Percentiles rank a stretch among this genome's conserved stretches.
Conservation (phyloP, 78 protist genomes). For the Capsaspora owczarzaki region DNA sequence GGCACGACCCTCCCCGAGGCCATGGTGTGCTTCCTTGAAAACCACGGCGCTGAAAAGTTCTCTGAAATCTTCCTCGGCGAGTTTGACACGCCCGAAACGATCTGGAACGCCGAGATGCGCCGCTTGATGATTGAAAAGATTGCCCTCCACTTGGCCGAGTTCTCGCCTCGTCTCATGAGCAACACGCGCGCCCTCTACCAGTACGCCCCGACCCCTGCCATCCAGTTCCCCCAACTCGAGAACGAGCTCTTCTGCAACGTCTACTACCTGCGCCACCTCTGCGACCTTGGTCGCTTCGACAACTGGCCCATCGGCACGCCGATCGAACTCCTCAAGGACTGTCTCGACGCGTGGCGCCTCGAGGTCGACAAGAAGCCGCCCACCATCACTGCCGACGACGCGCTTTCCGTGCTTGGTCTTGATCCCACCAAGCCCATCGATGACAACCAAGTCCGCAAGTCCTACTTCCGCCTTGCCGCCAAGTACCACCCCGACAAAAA, state of each 20-base stretch:
- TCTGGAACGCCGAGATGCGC: constrained; percentile 71
- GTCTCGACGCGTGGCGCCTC: constrained; percentile 35
- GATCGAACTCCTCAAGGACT: constrained; percentile 35
- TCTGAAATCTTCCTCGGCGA: constrained; percentile 64
- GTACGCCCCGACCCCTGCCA: constrained; percentile 56
- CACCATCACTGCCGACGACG: constrained; percentile 24
- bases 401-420: constrained; percentile 33
- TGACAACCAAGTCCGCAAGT: constrained; percentile 39
- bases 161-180: constrained; percentile 60
- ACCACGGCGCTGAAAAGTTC: constrained; percentile 66
- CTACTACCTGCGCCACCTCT: constrained; percentile 70
- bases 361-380: constrained; percentile 51
- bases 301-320: constrained; percentile 61
- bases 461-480: constrained; percentile 62
- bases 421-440: constrained; percentile 3
- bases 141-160: constrained; percentile 59
- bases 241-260: constrained; percentile 67
- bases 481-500: constrained; percentile 78
- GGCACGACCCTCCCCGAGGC: constrained; percentile 67
- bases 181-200: constrained; percentile 56
- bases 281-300: constrained; percentile 54
- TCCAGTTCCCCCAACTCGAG: constrained; percentile 52
- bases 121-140: constrained; percentile 63
- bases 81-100: constrained; percentile 75
- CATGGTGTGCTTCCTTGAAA: constrained; percentile 50